phyloP scores from a whole-genome alignment of 371 early-diverging fungal genomes.

The Rhizopus stolonifer region DNA sequence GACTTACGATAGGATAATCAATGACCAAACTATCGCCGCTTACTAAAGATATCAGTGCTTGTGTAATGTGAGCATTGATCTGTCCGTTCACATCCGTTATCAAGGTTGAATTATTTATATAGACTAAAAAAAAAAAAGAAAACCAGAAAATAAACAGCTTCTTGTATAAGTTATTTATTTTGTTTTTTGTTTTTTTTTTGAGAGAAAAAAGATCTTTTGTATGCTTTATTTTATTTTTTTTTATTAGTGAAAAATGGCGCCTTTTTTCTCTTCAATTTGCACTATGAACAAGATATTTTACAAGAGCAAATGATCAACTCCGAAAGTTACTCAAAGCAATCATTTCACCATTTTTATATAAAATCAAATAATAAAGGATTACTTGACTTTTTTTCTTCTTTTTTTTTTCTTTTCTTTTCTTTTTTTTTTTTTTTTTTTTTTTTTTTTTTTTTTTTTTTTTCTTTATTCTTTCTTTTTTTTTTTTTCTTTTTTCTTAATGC shows the following conservation, averaged over 20 bases:
- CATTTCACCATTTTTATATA: slow-evolving; percentile 27
- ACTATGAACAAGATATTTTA: too few species aligned
- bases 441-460: too few species aligned
- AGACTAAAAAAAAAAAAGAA: neutral
- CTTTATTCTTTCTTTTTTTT: slow-evolving; percentile 2
- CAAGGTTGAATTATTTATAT: slow-evolving; percentile 12
- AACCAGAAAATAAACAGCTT: neutral
- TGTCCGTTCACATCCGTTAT: slow-evolving; percentile 31
- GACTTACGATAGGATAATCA: neutral
- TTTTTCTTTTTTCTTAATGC: neutral
- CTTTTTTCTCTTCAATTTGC: too few species aligned
- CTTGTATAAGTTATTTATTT: too few species aligned
- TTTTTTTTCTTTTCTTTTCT: too few species aligned
- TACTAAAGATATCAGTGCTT: neutral
- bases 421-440: too few species aligned
- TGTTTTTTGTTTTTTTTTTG: neutral
- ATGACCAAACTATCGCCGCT: neutral
- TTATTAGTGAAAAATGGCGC: too few species aligned
- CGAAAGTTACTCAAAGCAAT: neutral
- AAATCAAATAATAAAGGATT: too few species aligned
- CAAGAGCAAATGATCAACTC: too few species aligned
- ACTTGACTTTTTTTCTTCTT: too few species aligned
- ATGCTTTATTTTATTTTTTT: neutral
- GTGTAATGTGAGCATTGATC: slow-evolving; percentile 10
- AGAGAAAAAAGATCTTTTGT: too few species aligned